These are phyloP conservation scores for Myriosclerotinia curreyana DNA, from an alignment of 2,329 filamentous ascomycete genomes.

Conservation along the genomic window DNA sequence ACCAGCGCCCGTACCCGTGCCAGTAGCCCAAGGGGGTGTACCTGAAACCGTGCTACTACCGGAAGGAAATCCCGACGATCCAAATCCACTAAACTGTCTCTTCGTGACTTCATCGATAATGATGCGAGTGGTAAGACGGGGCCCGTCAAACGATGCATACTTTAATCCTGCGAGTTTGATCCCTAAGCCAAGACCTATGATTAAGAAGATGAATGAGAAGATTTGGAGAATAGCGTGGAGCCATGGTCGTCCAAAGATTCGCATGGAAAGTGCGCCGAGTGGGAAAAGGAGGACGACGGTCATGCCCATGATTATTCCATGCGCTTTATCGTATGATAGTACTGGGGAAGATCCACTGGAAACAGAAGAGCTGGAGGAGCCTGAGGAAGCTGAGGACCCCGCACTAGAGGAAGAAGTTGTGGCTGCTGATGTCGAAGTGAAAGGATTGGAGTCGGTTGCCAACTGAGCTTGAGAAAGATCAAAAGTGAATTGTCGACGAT, in stretches of 20 bases:
- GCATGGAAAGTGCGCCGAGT: conserved; percentile 58
- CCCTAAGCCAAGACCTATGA: conserved; percentile 58
- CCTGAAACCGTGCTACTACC: neutral
- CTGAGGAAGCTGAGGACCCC: conserved; percentile 14
- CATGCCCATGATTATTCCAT: conserved; percentile 60
- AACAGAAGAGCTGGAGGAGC: neutral
- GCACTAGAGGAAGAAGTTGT: conserved; percentile 21
- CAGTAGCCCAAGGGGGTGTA: conserved; percentile 16
- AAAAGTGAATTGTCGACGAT: conserved; percentile 27
- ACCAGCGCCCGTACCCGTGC: neutral
- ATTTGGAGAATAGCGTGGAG: conserved; percentile 57
- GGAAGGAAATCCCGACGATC: neutral
- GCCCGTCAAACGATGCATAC: conserved; percentile 27
- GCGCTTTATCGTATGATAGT: conserved; percentile 40
- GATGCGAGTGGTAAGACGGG: neutral
- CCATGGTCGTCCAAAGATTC: conserved; percentile 49
- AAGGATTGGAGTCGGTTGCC: conserved; percentile 32
- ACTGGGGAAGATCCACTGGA: conserved; percentile 9
- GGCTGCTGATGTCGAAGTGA: conserved; percentile 23
- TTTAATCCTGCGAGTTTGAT: conserved; percentile 47
- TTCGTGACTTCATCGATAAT: neutral
- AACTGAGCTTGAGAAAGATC: conserved; percentile 34
- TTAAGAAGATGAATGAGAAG: conserved; percentile 55
- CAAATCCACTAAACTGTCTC: conserved; percentile 18
- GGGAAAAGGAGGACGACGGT: conserved; percentile 59